Evolutionary conservation across 1,139 yeast species (phyloP).

Genomic region (Eremothecium sinecaudum): DNA sequence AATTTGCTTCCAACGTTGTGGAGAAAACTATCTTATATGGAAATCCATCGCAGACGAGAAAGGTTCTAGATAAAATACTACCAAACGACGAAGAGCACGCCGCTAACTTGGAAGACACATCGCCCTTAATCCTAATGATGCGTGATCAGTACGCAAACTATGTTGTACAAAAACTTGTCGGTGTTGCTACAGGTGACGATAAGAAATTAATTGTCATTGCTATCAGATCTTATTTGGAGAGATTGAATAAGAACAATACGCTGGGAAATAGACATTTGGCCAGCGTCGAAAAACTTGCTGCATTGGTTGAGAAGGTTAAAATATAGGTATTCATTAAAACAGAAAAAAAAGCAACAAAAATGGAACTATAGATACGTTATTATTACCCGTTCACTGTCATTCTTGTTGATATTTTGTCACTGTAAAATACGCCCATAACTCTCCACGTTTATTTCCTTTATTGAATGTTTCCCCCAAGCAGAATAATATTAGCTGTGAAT

Average conservation of each 20-base stretch:
- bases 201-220: constrained; percentile 52
- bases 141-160: constrained; percentile 96
- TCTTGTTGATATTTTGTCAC: constrained; percentile 7
- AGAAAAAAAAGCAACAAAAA: too few relatives aligned
- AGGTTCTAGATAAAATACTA: constrained; percentile 41
- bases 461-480: constrained; percentile 2
- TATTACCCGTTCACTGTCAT: constrained; percentile 1
- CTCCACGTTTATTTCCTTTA: constrained; percentile 8
- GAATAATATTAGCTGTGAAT: constrained; percentile 1
- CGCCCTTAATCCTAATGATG: constrained; percentile 79
- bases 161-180: constrained; percentile 89
- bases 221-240: constrained; percentile 44
- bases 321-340: constrained; percentile 11
- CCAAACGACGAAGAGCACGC: constrained; percentile 32
- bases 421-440: constrained; percentile 5
- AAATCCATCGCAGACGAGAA: constrained; percentile 47
- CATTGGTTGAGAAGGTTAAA: constrained; percentile 27
- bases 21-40: constrained; percentile 86
- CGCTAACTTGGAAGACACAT: constrained; percentile 42
- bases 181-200: constrained; percentile 62
- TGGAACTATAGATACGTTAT: constrained; percentile 1
- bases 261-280: constrained; percentile 59
- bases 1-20: constrained; percentile 95
- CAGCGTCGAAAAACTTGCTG: constrained; percentile 69
- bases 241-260: constrained; percentile 25